A percentile compares a stretch with the other conserved stretches of the same genome.
phyloP scores from a whole-genome alignment of 1,284 basidiomycete genomes.

The Fomitopsis pinicola region DNA sequence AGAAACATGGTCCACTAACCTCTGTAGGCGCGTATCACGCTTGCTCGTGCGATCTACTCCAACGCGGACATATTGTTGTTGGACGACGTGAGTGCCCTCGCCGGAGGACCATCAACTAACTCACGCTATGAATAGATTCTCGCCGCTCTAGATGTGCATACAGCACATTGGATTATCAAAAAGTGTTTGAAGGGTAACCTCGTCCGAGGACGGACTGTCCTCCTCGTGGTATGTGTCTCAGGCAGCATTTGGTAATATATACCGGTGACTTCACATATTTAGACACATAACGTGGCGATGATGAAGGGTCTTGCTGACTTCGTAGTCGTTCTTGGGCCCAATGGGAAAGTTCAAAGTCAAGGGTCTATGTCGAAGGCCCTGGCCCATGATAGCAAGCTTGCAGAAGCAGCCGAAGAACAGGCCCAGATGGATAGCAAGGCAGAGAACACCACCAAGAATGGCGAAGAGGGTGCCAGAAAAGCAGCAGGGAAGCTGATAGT shows the following conservation, averaged over 20 bases:
- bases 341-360: conserved; percentile 47
- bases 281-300: conserved; percentile 74
- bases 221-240: conserved; percentile 59
- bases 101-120: background rate
- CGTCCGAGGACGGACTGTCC: conserved; percentile 62
- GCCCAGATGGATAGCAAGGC: conserved; percentile 34
- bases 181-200: conserved; percentile 71
- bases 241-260: too few relatives aligned
- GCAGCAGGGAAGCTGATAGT: conserved; percentile 47
- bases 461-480: conserved; percentile 22
- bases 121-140: conserved; percentile 28
- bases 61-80: conserved; percentile 6
- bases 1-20: background rate
- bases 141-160: conserved; percentile 58
- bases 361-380: conserved; percentile 44
- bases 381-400: conserved; percentile 34
- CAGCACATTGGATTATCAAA: conserved; percentile 71
- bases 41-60: conserved; percentile 10
- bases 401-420: conserved; percentile 37
- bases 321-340: conserved; percentile 51
- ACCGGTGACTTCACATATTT: background rate
- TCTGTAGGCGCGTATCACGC: conserved; percentile 7
- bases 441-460: conserved; percentile 31
- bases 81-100: conserved; percentile 6
- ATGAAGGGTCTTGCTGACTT: conserved; percentile 58